Percentiles rank a stretch among this genome's conserved stretches.
These are phyloP conservation scores for Saksenaea vasiformis DNA, from an alignment of 371 early-diverging fungal species.

Conservation along the genomic window DNA sequence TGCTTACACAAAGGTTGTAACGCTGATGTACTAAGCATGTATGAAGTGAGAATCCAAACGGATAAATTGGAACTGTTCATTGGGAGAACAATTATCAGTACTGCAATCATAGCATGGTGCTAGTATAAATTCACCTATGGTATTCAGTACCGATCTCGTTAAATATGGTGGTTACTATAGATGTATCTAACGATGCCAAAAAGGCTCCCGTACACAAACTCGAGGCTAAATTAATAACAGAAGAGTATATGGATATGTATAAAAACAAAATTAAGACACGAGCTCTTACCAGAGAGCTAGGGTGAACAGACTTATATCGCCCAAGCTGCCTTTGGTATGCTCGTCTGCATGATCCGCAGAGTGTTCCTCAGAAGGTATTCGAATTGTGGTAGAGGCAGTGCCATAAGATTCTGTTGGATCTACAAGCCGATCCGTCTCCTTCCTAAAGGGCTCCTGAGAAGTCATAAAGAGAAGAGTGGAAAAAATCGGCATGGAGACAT, in stretches of 20 bases:
- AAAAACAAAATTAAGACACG: background rate
- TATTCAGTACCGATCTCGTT: slow-evolving; percentile 77
- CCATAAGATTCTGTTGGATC: background rate
- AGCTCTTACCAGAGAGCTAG: background rate
- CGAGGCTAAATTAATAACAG: background rate
- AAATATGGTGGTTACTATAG: slow-evolving; percentile 78
- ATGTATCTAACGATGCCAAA: slow-evolving; percentile 75
- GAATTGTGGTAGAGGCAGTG: background rate
- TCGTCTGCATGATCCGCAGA: background rate
- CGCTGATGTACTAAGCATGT: slow-evolving; percentile 72
- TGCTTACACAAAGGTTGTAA: slow-evolving; percentile 71
- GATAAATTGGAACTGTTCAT: slow-evolving; percentile 37
- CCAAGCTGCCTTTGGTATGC: background rate
- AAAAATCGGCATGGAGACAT: too few species aligned
- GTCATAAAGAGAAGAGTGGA: too few species aligned
- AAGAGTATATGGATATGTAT: background rate
- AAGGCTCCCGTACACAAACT: slow-evolving; percentile 54
- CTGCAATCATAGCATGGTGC: slow-evolving; percentile 1
- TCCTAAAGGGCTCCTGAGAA: too few species aligned
- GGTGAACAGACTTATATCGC: background rate
- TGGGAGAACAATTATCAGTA: background rate
- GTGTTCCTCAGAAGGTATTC: background rate
- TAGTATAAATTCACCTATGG: slow-evolving; percentile 35
- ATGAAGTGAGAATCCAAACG: slow-evolving; percentile 76
- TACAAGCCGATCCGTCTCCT: background rate